Evolutionary conservation across 257 asterid species (phyloP), one percentile per base, ranked within the genome.

Genomic region (Primulina eburnea): DNA sequence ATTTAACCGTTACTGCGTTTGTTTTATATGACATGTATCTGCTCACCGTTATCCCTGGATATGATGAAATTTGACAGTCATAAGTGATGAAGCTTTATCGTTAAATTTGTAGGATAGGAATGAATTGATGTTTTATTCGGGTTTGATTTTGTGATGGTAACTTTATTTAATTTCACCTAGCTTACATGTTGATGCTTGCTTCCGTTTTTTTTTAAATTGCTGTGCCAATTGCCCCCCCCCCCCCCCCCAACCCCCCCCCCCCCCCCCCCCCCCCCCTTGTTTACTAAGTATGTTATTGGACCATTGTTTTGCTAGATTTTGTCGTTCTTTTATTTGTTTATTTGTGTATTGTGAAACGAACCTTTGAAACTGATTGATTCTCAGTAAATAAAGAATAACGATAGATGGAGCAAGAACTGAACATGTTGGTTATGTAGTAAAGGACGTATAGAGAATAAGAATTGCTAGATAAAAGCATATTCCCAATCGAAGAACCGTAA

Each of bases 401-500:
- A 29, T 37, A 26, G 62, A 53, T 40, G 8, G 62, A 2, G 59
- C 28, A 24, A 65, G 53, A 21, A 26, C 3, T 24, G 14, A 34
- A 55, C 60, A 59, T 62, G 56, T 61, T 6, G 73, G 1, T 50
- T 28, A n/a, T 59, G 47, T 47, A 53, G n/a, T 8, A 35, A 47
- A 40, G 10, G 38, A 40, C 5, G 37, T 62, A 24, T 74, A 8
- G 32, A 34, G 30, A 58, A 55, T 21, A 63, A 4, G 43, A 20
- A 16, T 50, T 50, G 56, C 56, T 43, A 11, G 56, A 50, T 50
- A 34, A 56, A 56, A 26, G 65, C 24, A 29, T 72, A 30, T 40
- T 71, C 37, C 50, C 8, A 38, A 71, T 55, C 52, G 70, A 20
- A 67, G 75, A 61, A 29, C 67, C 55, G 62, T 26, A 60, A 43